phyloP scores from a whole-genome alignment of 192 early-diverging fungal genomes.

The Chytriomyces sp. region DNA sequence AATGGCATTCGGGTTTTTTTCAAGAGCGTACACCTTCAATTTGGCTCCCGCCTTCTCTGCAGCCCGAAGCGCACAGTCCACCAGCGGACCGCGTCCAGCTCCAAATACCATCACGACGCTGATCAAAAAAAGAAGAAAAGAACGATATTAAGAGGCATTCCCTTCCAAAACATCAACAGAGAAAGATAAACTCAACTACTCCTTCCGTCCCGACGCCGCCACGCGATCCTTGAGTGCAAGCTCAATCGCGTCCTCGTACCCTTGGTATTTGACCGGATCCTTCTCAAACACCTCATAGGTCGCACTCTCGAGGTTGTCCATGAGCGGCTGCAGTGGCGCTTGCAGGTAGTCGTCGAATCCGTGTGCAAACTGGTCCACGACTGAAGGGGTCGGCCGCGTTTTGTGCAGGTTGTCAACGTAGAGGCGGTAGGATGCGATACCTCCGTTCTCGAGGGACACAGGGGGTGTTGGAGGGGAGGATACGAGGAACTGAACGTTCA shows the following conservation, averaged over 20 bases:
- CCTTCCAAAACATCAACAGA: conserved; percentile 17
- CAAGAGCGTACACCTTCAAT: conserved; percentile 82
- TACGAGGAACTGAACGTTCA: conserved; percentile 44
- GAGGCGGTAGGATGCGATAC: conserved; percentile 64
- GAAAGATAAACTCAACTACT: conserved; percentile 1
- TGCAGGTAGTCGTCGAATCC: conserved; percentile 93
- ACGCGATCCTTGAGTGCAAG: conserved; percentile 45
- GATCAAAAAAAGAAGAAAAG: background rate
- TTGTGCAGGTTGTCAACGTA: conserved; percentile 80
- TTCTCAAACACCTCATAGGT: conserved; percentile 98
- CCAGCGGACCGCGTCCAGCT: conserved; percentile 94
- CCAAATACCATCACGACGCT: conserved; percentile 91
- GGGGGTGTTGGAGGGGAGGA: conserved; percentile 29
- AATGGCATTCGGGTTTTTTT: conserved; percentile 97
- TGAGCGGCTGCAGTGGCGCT: conserved; percentile 77
- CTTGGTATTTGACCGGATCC: conserved; percentile 87
- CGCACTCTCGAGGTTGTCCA: conserved; percentile 90
- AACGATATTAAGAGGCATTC: too few species aligned
- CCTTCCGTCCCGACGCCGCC: background rate
- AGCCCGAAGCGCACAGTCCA: conserved; percentile 82
- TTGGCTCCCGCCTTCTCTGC: conserved; percentile 56
- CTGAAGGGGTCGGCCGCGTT: conserved; percentile 58
- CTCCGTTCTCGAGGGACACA: conserved; percentile 40
- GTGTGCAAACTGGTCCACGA: conserved; percentile 73
- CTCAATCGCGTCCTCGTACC: conserved; percentile 50